Evolutionary conservation across 2,329 filamentous ascomycete genomes (phyloP), one percentile per base, ranked within the genome.

Genomic region (Chlorencoelia australis): DNA sequence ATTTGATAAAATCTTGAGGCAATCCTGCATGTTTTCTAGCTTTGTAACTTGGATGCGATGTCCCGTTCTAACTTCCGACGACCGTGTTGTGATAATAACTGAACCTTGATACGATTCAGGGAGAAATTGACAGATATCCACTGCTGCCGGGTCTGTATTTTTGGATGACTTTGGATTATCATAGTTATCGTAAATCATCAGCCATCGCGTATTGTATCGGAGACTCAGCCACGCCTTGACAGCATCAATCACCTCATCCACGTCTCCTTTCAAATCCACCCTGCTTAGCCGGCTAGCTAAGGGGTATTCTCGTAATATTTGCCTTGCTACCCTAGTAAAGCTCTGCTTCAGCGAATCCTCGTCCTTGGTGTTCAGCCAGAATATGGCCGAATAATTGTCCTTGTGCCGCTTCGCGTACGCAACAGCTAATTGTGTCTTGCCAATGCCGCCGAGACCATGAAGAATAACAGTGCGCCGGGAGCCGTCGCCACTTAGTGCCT

Each of bases 1-100:
- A 29, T 48, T 50, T 11, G 33, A 45, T 9, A 53, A 11, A 28
- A 53, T 48, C 31, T 48, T 22, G 33, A 56, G 10, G 38, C 38
- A 16, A 10, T 46, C 37, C 5, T 13, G 18, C 19, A 32, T 20
- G 21, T 32, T n/a, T 4, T n/a, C 17, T 5, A 32, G 15, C 17
- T 32, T 32, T 7, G 10, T 5, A 17, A 32, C 11, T n/a, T 32
- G 30, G 6, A 32, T 32, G n/a, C 7, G 10, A 21, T 32, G 11
- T 20, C 30, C 30, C 11, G 4, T 32, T 32, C n/a, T 25, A 13
- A 25, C 22, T 25, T 25, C 3, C 6, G 22, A 25, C 13, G 22
- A 25, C 6, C 22, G 22, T 10, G 30, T 32, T 20, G 31, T 33
- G n/a, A 33, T 33, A 33, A 33, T 33, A 10, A 33, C 9, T 8